phyloP scores from a whole-genome alignment of 2,329 filamentous ascomycete species.

The Sporothrix sp. region DNA sequence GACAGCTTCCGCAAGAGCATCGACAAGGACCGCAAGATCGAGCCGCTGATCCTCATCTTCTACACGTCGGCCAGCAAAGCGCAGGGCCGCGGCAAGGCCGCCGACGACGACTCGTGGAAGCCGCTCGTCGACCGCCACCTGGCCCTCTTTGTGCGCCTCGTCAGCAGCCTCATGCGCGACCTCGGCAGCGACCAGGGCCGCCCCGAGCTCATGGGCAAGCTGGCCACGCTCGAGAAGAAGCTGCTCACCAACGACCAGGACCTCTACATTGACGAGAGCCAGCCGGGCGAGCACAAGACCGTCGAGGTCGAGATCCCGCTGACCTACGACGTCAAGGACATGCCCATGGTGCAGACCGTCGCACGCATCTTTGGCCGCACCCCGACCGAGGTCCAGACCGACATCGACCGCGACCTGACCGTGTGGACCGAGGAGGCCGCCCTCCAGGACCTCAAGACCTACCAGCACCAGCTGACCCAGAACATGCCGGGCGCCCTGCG shows the following conservation, averaged over 20 bases:
- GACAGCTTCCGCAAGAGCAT: constrained; percentile 79
- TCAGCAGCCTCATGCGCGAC: constrained; percentile 69
- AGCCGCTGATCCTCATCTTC: constrained; percentile 91
- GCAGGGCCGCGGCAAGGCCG: constrained; percentile 58
- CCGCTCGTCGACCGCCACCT: constrained; percentile 87
- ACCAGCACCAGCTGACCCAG: constrained; percentile 79
- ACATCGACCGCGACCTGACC: constrained; percentile 72
- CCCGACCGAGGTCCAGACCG: constrained; percentile 70
- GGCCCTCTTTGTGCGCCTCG: constrained; percentile 82
- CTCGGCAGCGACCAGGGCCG: constrained; percentile 78
- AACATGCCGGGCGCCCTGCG: constrained; percentile 68
- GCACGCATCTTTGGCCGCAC: constrained; percentile 76
- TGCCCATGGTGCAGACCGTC: constrained; percentile 84
- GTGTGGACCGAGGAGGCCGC: constrained; percentile 89
- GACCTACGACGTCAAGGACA: constrained; percentile 91
- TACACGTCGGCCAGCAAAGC: constrained; percentile 92
- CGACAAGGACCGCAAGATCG: constrained; percentile 86
- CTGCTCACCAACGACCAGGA: constrained; percentile 90
- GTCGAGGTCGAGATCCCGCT: constrained; percentile 76
- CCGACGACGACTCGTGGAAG: constrained; percentile 83
- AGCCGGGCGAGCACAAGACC: constrained; percentile 52
- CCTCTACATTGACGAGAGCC: constrained; percentile 53
- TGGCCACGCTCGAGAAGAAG: constrained; percentile 83
- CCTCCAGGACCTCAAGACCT: constrained; percentile 82
- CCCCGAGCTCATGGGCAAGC: constrained; percentile 69